Evolutionary conservation across 139 green algal genomes (phyloP).

Genomic region (Haematococcus lacustris): DNA sequence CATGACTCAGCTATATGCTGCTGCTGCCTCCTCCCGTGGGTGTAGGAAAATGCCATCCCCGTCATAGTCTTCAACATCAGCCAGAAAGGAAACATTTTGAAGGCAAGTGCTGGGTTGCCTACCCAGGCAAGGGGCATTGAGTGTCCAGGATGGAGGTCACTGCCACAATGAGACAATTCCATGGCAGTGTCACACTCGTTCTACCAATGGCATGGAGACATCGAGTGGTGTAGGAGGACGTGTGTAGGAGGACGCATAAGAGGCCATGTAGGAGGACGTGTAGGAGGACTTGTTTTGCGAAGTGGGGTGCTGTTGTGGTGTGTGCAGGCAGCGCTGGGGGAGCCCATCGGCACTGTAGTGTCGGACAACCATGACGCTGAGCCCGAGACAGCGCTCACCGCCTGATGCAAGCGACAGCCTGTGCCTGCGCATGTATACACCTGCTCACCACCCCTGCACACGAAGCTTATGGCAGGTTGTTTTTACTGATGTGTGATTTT

Average conservation of each 20-base stretch:
- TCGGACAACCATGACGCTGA: no score
- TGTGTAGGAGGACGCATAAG: not conserved
- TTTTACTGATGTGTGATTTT: no score
- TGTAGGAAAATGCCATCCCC: slow-evolving; percentile 3
- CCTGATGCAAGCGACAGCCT: no score
- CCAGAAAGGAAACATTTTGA: not conserved
- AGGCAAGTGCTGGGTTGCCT: not conserved
- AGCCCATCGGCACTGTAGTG: not conserved
- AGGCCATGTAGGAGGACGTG: not conserved
- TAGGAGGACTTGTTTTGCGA: not conserved
- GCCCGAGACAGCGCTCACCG: no score
- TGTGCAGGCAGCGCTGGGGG: not conserved
- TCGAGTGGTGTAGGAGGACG: not conserved
- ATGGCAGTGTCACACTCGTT: not conserved
- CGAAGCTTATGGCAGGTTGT: no score
- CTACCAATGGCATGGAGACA: not conserved
- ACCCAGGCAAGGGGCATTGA: not conserved
- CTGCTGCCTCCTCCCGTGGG: no score
- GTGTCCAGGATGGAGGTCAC: not conserved
- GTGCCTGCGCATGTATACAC: no score
- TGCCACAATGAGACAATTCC: not conserved
- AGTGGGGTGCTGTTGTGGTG: no score
- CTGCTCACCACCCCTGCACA: no score
- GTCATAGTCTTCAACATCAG: not conserved
- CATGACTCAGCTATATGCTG: no score